Evolutionary conservation across 208 protist species (phyloP), one percentile per base, ranked within the genome.

Genomic region (Blastocrithidia nonstop): DNA sequence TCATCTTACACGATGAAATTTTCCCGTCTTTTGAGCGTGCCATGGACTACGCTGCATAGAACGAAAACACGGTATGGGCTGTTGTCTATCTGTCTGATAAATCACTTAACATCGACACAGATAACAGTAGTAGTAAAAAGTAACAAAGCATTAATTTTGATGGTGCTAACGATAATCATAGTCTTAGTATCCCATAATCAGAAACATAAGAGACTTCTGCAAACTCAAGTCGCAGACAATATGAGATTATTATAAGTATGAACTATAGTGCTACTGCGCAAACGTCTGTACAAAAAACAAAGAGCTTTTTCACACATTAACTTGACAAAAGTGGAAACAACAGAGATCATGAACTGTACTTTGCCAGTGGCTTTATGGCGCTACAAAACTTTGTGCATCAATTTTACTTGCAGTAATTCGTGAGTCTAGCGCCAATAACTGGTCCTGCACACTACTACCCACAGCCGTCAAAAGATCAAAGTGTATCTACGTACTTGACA

Each of bases 191-290:
- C n/a, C n/a, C n/a, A n/a, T n/a, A n/a, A n/a, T n/a, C n/a, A n/a
- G n/a, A n/a, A n/a, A n/a, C n/a, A n/a, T n/a, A n/a, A n/a, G n/a
- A n/a, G n/a, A n/a, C n/a, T n/a, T n/a, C n/a, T n/a, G n/a, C n/a
- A n/a, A n/a, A n/a, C n/a, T n/a, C n/a, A n/a, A n/a, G n/a, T 8
- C 25, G 27, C 6, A 54, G 29, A 11, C 50, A 1, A 17, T 45
- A 16, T 9, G 36, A 19, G 54, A 67, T 17, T 65, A 83, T 76
- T 24, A 82, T 92, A 52, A 68, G 78, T 49, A 88, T 92, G 78
- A 92, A 92, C 56, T 88, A 76, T 56, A 82, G 73, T 16, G 75
- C 78, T 25, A 88, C 78, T 1, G 66, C 78, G 19, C 59, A 40
- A 43, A 92, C 82, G 2, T 71, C 55, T 51, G 37, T 50, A 26